Base-by-base conservation (phyloP, 345 rosid genomes). In the Lepidium africanum region DNA sequence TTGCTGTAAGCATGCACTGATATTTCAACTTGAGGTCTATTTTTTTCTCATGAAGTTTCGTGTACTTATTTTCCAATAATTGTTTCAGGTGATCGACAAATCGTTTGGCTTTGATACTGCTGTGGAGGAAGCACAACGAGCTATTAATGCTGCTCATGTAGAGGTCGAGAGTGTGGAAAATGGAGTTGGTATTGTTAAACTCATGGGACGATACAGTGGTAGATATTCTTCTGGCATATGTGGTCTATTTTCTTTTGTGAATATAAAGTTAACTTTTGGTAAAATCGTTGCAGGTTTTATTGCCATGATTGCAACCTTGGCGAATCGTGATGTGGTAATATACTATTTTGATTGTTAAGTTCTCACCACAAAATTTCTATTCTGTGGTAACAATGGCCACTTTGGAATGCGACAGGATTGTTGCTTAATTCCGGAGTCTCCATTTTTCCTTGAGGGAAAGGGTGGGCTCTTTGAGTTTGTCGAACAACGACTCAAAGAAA, bases 191-290 rank as follows among this genome's bases (percentile, higher is more conserved):
- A 76, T 93, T 45, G 94, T 93, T 67, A 93, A 93, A 84, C 88
- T 90, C 39, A 88, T 90, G 98, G 98, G 98, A 63, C 84, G 98
- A 90, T 88, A 93, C 72, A 90, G 98, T 61, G 98, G 97, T 90
- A 78, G 69, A 79, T 45, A 51, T 59, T 81, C 39, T 47, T 40
- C n/a, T 43, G 61, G 25, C 19, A 55, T 46, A 5, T 58, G 51
- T 25, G 3, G 67, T 63, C 12, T 56, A 53, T 42, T 13, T 65
- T 48, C 13, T 55, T 16, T 25, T 45, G 25, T 56, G 59, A 27
- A 56, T 42, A 3, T 54, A 15, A 45, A 19, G 27, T 19, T 13
- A 21, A 45, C 7, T 43, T 37, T 27, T 37, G 38, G 12, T 30
- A 45, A 17, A 36, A 63, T 15, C 46, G 63, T 48, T 73, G 75